Evolutionary conservation across 2,329 filamentous ascomycete species (phyloP), one percentile per base, ranked within the genome.

Genomic region (Aaosphaeria pasadenensis): DNA sequence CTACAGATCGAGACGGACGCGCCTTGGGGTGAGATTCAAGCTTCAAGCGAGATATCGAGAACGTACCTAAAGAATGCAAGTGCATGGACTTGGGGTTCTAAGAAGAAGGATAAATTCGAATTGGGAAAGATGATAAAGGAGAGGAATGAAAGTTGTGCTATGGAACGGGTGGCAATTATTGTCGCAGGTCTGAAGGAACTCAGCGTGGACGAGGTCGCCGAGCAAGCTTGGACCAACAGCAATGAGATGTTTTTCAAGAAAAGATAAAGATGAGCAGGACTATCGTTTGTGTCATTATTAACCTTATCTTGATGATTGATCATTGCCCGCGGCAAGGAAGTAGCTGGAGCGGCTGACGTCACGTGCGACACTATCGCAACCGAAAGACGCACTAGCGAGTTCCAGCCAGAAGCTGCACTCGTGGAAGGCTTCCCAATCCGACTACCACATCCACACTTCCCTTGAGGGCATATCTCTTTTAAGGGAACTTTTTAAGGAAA

Each of bases 81-180:
- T 5, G 56, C 67, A 5, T 24, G 17, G 17, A 47, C 76, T 41
- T 72, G 74, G 4, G 52, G 59, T 11, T 71, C 67, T 6, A 76
- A 76, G 66, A 80, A 80, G 63, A 74, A 69, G 51, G 75, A 78
- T 40, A 79, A 76, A 54, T 81, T 76, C 52, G 67, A 74, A 42
- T 33, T 52, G 6, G 71, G 69, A 0, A 63, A 63, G 31, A 77
- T 79, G 74, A 69, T 80, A 2, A 81, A 80, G 53, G 74, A 74
- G 48, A 61, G 76, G 38, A 79, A 80, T 50, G 77, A 80, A 55
- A 79, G 76, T 42, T 79, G 76, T 51, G 63, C 60, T 0, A 76
- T 80, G 9, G 72, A 73, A 38, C 63, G 71, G 41, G 76, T 80
- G 32, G 77, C 74, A 0, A 62, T 71, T 43, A 61, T 78, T 1